Evolutionary conservation across 2,329 filamentous ascomycete genomes (phyloP), one percentile per base, ranked within the genome.

Genomic region (Hypoxylon sp.): DNA sequence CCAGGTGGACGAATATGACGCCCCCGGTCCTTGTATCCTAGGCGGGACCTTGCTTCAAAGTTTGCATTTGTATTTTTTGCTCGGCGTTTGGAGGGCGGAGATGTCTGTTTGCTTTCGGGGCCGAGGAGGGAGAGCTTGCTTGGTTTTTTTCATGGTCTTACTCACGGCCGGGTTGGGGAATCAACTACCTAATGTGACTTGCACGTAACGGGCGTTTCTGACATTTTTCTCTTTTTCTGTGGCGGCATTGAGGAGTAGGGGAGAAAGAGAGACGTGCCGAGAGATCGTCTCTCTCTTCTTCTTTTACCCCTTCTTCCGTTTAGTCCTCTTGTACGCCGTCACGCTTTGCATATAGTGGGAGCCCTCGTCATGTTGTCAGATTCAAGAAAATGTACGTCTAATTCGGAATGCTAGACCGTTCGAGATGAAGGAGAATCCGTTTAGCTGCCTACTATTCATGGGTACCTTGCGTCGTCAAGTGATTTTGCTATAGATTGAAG

Each of bases 31-130:
- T 31, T 10, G 8, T 10, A 5, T 3, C 26, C 26, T 27, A 11
- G 20, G 23, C 35, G 35, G 8, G 42, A 18, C 29, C 47, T 46
- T 48, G 50, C 51, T 42, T 17, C 26, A 48, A 4, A 23, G 20
- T 35, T 24, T 43, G 42, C 42, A 18, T 50, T 45, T 57, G 58
- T 55, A 62, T 62, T 52, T n/a, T n/a, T n/a, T 59, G 45, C 48
- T 41, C 20, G 59, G 59, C 59, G 59, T 60, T 60, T 49, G 47
- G 11, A 15, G 20, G 43, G 42, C 21, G 38, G 54, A 10, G 23
- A 43, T 46, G 45, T 55, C n/a, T n/a, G n/a, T n/a, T n/a, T n/a
- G n/a, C n/a, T 51, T 43, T 33, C n/a, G 15, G 41, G 21, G 47
- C n/a, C n/a, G 35, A 24, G 40, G 27, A 15, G 46, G 31, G 17